These are phyloP conservation scores for Diaporthe ampelina DNA, from an alignment of 2,329 filamentous ascomycete genomes.

Conservation along the genomic window DNA sequence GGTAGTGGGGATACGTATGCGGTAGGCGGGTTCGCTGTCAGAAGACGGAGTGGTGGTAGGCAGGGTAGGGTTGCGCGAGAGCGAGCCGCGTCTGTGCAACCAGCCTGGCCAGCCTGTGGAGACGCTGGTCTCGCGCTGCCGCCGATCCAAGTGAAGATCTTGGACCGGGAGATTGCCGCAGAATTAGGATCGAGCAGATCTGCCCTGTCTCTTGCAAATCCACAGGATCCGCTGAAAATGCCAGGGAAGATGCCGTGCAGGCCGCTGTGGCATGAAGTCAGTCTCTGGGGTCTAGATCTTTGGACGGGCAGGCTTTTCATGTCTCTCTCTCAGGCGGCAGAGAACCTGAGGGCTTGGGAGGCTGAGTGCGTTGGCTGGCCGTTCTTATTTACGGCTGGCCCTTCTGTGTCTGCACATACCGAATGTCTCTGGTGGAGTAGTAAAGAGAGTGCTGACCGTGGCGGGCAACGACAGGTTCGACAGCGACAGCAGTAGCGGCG, in stretches of 20 bases:
- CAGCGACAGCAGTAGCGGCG: not conserved
- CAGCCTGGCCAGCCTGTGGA: slow-evolving; percentile 6
- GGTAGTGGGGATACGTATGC: slow-evolving; percentile 3
- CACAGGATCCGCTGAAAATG: slow-evolving; percentile 19
- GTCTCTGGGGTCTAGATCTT: slow-evolving; percentile 4
- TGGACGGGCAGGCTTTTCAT: slow-evolving; percentile 4
- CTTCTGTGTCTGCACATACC: slow-evolving; percentile 25
- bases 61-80: slow-evolving; percentile 22
- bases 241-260: slow-evolving; percentile 24
- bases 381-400: not conserved
- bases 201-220: slow-evolving; percentile 7
- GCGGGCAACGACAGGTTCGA: not conserved
- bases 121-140: not conserved
- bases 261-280: slow-evolving; percentile 29
- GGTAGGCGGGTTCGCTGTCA: slow-evolving; percentile 9
- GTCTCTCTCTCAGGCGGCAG: not conserved
- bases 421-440: slow-evolving; percentile 9
- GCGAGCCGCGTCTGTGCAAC: slow-evolving; percentile 35
- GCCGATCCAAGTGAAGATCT: slow-evolving; percentile 15
- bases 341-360: not conserved
- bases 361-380: not conserved
- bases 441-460: slow-evolving; percentile 10
- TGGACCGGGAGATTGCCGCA: slow-evolving; percentile 32
- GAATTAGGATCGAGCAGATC: slow-evolving; percentile 10
- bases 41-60: slow-evolving; percentile 20